Percentiles rank a stretch among this genome's conserved stretches.
These are phyloP conservation scores for Cardiospermum halicacabum DNA, from an alignment of 345 rosid genomes.

Conservation along the genomic window DNA sequence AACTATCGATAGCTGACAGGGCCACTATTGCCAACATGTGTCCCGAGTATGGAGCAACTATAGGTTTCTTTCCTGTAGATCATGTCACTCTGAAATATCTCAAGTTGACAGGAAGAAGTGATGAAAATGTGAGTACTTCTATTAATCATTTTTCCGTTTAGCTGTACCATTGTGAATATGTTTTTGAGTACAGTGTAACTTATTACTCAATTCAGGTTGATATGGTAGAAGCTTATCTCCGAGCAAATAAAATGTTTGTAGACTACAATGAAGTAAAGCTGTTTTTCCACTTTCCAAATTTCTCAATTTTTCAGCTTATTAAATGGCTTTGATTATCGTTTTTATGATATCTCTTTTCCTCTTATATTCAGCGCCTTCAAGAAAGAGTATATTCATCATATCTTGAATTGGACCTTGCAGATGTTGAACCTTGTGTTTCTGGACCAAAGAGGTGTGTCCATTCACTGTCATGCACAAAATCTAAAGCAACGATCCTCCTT, in stretches of 20 bases:
- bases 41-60: slow-evolving; percentile 99
- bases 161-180: slow-evolving; percentile 8
- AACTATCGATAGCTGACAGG: slow-evolving; percentile 92
- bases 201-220: slow-evolving; percentile 47
- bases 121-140: slow-evolving; percentile 68
- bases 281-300: too few species aligned
- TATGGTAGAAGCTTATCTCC: slow-evolving; percentile 90
- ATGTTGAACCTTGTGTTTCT: slow-evolving; percentile 92
- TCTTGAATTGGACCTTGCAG: slow-evolving; percentile 65
- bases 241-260: slow-evolving; percentile 95
- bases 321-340: neutral
- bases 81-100: slow-evolving; percentile 92
- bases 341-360: too few species aligned
- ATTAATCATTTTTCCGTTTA: slow-evolving; percentile 6
- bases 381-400: slow-evolving; percentile 82
- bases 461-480: too few species aligned
- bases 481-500: too few species aligned
- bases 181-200: too few species aligned
- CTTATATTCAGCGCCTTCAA: slow-evolving; percentile 54
- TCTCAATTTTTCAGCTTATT: neutral
- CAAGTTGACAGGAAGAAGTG: slow-evolving; percentile 95
- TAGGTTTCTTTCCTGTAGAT: slow-evolving; percentile 99
- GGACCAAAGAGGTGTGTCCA: slow-evolving; percentile 84
- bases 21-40: slow-evolving; percentile 99
- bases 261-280: slow-evolving; percentile 77